Base-by-base conservation (phyloP, 2,329 filamentous ascomycete species). In the Alternaria sp. region DNA sequence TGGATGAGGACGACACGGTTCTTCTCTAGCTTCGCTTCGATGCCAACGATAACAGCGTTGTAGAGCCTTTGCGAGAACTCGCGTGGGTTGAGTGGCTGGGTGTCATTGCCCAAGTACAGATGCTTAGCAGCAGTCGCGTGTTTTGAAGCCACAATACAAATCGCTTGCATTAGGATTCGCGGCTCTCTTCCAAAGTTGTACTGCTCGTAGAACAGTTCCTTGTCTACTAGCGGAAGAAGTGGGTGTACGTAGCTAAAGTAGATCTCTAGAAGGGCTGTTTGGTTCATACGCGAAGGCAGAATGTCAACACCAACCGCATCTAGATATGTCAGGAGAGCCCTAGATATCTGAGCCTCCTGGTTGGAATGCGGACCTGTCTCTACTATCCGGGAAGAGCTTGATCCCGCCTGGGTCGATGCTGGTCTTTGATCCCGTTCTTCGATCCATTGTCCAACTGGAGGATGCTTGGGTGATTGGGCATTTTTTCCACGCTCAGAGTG, bases 91-190 rank as follows among this genome's bases (percentile, higher is more conserved):
- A 80, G 68, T 7, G 62, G 68, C 4, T 69, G 68, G 5, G 72
- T 61, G 5, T 73, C 72, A 40, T 77, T 74, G 1, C 70, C 72
- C n/a, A 81, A 69, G 37, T 69, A 72, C 13, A 82, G 71, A 56
- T 79, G 71, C 8, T 74, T 69, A 23, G 71, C 71, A n/a, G 80
- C 81, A 36, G 76, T 69, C 3, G 78, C 71, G 60, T 83, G 81
- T 58, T 82, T 82, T 0, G 80, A 81, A 14, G 81, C 80, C 17
- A 82, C 78, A 9, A 83, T 73, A 60, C 81, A 83, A 5, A 83
- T 78, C 4, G 80, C 79, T 61, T 82, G 78, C 55, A 78, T 69
- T 17, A 82, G 56, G 34, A 80, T 72, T 14, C 77, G 75, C 4
- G 79, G 74, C 36, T 76, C 75, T 45, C 64, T 65, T 2, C 75